Conservation (phyloP, 2,329 filamentous ascomycete species). For the Lasiodiplodia sp. region DNA sequence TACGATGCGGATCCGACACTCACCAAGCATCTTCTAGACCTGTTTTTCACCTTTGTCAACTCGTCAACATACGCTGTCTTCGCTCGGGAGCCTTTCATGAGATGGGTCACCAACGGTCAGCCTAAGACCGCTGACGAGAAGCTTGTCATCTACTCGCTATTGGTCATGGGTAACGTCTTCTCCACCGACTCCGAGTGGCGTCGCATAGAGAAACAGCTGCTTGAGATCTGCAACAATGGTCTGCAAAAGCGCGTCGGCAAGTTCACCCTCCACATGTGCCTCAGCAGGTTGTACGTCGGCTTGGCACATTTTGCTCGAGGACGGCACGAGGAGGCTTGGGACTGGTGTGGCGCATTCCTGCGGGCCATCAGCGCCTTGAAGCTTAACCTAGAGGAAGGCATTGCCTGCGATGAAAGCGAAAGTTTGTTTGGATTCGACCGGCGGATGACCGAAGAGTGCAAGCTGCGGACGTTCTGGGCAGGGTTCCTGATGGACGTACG, state of each 20-base stretch:
- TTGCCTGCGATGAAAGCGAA: constrained; percentile 51
- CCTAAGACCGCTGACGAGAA: constrained; percentile 62
- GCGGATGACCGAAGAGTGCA: constrained; percentile 68
- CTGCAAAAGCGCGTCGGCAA: constrained; percentile 51
- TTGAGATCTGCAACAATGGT: constrained; percentile 19
- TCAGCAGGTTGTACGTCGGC: constrained; percentile 71
- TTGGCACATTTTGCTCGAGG: constrained; percentile 71
- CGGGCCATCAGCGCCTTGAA: constrained; percentile 66
- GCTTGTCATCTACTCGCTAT: constrained; percentile 67
- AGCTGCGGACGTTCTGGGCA: constrained; percentile 75
- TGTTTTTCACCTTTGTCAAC: constrained; percentile 66
- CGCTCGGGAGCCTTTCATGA: constrained; percentile 60
- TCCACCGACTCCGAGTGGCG: constrained; percentile 62
- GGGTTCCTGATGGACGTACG: constrained; percentile 72
- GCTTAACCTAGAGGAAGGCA: constrained; percentile 68
- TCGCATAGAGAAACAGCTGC: constrained; percentile 12
- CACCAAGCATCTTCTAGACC: constrained; percentile 60
- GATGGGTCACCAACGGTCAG: constrained; percentile 60
- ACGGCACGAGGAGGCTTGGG: constrained; percentile 67
- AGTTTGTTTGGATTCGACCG: constrained; percentile 65
- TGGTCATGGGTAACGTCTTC: constrained; percentile 65
- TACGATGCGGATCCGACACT: constrained; percentile 58
- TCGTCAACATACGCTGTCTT: constrained; percentile 64
- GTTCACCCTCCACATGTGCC: constrained; percentile 69
- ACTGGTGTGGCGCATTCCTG: constrained; percentile 69